Base-by-base conservation (phyloP, 495 filamentous ascomycete genomes). In the Thozetella sp. region DNA sequence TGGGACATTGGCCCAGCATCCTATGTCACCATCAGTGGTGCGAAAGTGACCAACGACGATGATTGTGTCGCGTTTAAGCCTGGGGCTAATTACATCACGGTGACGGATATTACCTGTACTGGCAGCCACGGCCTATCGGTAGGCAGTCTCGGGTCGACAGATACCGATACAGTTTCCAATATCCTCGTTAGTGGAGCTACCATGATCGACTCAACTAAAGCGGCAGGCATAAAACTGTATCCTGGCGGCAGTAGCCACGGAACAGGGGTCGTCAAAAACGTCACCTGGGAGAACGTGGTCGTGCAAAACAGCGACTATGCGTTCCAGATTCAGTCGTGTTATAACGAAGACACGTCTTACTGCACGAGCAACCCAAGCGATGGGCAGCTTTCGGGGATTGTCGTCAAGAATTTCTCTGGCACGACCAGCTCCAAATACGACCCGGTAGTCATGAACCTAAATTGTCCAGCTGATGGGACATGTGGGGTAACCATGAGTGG, bases 321-420 rank as follows among this genome's bases (percentile, higher is more conserved):
- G n/a, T 67, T 80, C 56, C 77, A 80, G 63, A 79, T 80, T 25
- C 72, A 80, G 57, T 79, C 75, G 37, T 82, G 79, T 55, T 82
- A 82, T 57, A 69, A 70, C 25, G 69, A 78, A 43, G 68, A 76
- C 60, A 69, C 51, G 1, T 58, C 56, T n/a, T 78, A 80, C 55
- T 82, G 79, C 55, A 60, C 60, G 17, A 54, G 65, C 12, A 58
- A 76, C 57, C 73, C 76, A 3, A 71, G 72, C 12, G 61, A 71
- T 55, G 76, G 74, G 3, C 58, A 63, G 20, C 55, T 80, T 30
- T 69, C 66, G 2, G 76, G 55, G 25, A 68, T 80, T 19, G 61
- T 69, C 2, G 73, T 79, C 54, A 63, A 67, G 15, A 66, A 65
- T 4, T 72, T 82, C 54, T 69, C 66, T 22, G 79, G 78, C 9